A percentile compares a stretch with the other conserved stretches of the same genome.
Conservation (phyloP, 257 asterid species). For the Handroanthus guayacan region DNA sequence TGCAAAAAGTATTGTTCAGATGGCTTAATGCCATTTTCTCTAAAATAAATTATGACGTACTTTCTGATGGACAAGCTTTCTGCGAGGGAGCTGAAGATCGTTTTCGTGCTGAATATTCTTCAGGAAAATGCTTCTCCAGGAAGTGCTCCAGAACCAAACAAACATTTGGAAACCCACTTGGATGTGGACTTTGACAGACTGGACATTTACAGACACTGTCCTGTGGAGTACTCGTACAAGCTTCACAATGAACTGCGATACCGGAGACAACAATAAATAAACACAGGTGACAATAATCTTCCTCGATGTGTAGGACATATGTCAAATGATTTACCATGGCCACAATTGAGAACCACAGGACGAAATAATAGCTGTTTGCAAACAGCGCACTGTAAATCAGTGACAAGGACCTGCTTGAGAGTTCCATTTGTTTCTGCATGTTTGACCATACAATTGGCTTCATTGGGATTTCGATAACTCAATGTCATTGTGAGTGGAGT, state of each 20-base stretch:
- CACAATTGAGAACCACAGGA: slow-evolving; percentile 81
- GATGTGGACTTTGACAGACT: slow-evolving; percentile 64
- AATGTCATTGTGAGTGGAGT: slow-evolving; percentile 21
- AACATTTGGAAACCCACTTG: slow-evolving; percentile 62
- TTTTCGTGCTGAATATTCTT: slow-evolving; percentile 59
- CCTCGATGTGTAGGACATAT: slow-evolving; percentile 1
- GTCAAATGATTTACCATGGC: slow-evolving; percentile 59
- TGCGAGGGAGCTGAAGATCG: slow-evolving; percentile 37
- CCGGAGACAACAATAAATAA: slow-evolving; percentile 36
- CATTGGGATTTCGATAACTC: slow-evolving; percentile 34
- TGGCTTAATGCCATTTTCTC: no score
- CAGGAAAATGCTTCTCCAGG: slow-evolving; percentile 58
- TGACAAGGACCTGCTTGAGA: slow-evolving; percentile 39
- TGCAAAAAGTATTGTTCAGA: no score
- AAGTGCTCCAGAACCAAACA: slow-evolving; percentile 74
- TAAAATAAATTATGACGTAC: slow-evolving; percentile 42
- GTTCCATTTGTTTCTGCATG: slow-evolving; percentile 23
- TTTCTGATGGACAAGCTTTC: slow-evolving; percentile 44
- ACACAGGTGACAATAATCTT: slow-evolving; percentile 8
- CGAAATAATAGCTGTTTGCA: slow-evolving; percentile 65
- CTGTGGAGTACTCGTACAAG: slow-evolving; percentile 50
- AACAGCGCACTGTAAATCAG: slow-evolving; percentile 56
- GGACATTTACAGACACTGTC: slow-evolving; percentile 62
- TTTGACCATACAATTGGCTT: slow-evolving; percentile 26
- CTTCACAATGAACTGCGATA: slow-evolving; percentile 69